These are phyloP conservation scores for Aspergillus steynii DNA, from an alignment of 495 filamentous ascomycete species.

Conservation along the genomic window DNA sequence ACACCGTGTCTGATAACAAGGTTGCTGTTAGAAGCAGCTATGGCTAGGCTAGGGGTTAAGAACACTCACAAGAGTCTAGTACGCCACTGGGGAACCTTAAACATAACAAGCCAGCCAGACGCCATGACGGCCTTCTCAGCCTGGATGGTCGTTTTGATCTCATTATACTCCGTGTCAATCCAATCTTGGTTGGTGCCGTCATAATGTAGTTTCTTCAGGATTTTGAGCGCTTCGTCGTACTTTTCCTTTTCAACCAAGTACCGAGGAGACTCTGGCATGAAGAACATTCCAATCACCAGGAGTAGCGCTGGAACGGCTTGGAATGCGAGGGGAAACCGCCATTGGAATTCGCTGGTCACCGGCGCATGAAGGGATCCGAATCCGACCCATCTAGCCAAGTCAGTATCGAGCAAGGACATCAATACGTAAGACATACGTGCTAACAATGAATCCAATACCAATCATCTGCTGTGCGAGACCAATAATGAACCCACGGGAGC, in stretches of 20 bases:
- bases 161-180: constrained; percentile 48
- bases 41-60: background rate
- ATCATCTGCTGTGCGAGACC: constrained; percentile 63
- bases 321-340: constrained; percentile 57
- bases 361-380: constrained; percentile 50
- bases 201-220: constrained; percentile 52
- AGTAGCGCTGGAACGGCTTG: constrained; percentile 49
- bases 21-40: background rate
- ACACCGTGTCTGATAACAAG: constrained; percentile 33
- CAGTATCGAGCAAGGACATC: background rate
- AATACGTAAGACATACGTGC: constrained; percentile 31
- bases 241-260: constrained; percentile 52
- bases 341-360: constrained; percentile 48
- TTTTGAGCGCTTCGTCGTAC: constrained; percentile 44
- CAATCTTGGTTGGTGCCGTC: constrained; percentile 50
- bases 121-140: constrained; percentile 46
- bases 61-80: constrained; percentile 46
- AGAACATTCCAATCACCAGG: constrained; percentile 49
- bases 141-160: constrained; percentile 49
- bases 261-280: constrained; percentile 56
- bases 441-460: constrained; percentile 55
- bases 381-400: constrained; percentile 50
- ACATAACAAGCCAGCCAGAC: constrained; percentile 52
- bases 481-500: constrained; percentile 56
- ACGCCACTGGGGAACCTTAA: constrained; percentile 50